Percentiles rank a stretch among this genome's conserved stretches.
phyloP scores from a whole-genome alignment of 148 eudicot genomes.

The Oxyria digyna region DNA sequence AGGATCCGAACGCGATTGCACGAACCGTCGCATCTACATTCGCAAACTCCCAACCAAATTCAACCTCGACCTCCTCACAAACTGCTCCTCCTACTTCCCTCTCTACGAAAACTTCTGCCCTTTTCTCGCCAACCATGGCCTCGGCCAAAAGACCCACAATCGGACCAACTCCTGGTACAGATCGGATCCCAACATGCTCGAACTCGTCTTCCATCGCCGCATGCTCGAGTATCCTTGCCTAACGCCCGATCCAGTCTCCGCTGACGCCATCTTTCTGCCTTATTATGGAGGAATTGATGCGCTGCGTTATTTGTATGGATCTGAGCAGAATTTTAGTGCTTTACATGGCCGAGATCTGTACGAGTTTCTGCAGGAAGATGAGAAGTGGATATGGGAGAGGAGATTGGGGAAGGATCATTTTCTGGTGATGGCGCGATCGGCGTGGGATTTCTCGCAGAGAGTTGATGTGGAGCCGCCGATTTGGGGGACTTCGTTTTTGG shows the following conservation, averaged over 20 bases:
- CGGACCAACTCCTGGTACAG: conserved; percentile 66
- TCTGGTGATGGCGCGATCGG: conserved; percentile 50
- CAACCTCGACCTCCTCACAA: conserved; percentile 56
- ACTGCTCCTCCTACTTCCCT: conserved; percentile 50
- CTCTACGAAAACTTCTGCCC: conserved; percentile 53
- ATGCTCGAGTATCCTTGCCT: conserved; percentile 87
- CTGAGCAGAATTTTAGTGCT: conserved; percentile 35
- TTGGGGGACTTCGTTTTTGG: conserved; percentile 75
- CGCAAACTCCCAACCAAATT: conserved; percentile 55
- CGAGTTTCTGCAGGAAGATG: conserved; percentile 19
- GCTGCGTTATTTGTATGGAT: conserved; percentile 45
- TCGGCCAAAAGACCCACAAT: conserved; percentile 73
- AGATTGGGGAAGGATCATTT: conserved; percentile 58
- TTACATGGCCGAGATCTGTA: conserved; percentile 47
- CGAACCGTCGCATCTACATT: conserved; percentile 57
- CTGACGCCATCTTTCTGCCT: conserved; percentile 62
- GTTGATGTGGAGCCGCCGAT: conserved; percentile 33
- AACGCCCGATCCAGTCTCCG: conserved; percentile 23
- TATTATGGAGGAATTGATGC: conserved; percentile 59
- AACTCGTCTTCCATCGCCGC: conserved; percentile 74
- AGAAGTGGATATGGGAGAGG: conserved; percentile 38
- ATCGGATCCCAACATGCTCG: conserved; percentile 60
- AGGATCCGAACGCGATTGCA: conserved; percentile 39
- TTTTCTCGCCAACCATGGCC: conserved; percentile 58
- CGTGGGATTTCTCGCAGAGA: conserved; percentile 67